Conservation (phyloP, 192 early-diverging fungal species). For the Obelidium mucronatum region DNA sequence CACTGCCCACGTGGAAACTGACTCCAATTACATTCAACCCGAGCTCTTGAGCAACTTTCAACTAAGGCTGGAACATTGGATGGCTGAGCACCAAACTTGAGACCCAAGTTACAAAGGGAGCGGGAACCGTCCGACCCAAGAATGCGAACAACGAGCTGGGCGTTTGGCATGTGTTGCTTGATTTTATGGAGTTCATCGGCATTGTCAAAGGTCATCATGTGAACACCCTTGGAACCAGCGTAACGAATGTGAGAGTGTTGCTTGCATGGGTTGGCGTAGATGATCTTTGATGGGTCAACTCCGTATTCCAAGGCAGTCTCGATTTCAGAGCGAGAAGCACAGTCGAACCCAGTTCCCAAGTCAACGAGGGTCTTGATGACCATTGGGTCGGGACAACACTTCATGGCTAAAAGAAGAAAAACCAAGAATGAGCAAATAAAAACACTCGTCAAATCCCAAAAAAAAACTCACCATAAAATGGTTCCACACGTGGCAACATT, state of each 20-base stretch:
- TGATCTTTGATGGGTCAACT: constrained; percentile 78
- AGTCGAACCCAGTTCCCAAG: constrained; percentile 94
- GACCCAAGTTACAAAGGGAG: constrained; percentile 88
- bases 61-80: constrained; percentile 68
- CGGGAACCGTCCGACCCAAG: constrained; percentile 90
- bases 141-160: constrained; percentile 92
- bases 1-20: constrained; percentile 97
- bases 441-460: constrained; percentile 22
- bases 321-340: constrained; percentile 92
- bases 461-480: constrained; percentile 83
- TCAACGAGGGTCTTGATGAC: constrained; percentile 82
- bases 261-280: constrained; percentile 99
- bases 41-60: constrained; percentile 78
- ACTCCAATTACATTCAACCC: constrained; percentile 87
- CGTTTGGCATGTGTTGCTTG: constrained; percentile 78
- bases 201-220: constrained; percentile 99
- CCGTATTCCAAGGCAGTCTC: constrained; percentile 78
- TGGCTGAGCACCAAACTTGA: constrained; percentile 95
- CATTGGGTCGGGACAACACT: constrained; percentile 93
- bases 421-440: not conserved
- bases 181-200: constrained; percentile 97
- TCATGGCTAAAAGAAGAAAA: constrained; percentile 74
- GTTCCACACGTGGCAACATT: constrained; percentile 91
- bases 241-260: constrained; percentile 93
- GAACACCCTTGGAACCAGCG: constrained; percentile 76